phyloP scores from a whole-genome alignment of 768 basidiomycete species.

The Termitomyces sp. region DNA sequence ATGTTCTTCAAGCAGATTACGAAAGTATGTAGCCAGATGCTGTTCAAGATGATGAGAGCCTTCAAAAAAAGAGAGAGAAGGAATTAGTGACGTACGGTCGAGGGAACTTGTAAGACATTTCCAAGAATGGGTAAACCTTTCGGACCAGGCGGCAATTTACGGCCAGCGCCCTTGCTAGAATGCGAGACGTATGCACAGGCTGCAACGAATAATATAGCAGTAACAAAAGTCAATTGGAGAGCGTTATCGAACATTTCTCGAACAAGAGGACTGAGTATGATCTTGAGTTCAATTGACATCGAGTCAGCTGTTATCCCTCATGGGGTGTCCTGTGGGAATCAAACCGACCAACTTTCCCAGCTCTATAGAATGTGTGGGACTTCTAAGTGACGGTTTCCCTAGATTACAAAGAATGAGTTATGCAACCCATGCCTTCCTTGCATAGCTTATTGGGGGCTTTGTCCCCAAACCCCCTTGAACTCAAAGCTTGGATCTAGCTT shows the following conservation, averaged over 20 bases:
- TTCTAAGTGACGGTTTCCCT: too few relatives aligned
- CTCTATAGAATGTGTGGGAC: too few relatives aligned
- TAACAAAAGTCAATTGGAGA: neutral
- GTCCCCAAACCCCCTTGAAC: too few relatives aligned
- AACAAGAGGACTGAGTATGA: neutral
- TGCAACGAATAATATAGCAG: neutral
- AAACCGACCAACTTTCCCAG: too few relatives aligned
- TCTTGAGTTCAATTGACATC: too few relatives aligned
- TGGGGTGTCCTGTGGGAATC: too few relatives aligned
- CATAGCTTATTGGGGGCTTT: too few relatives aligned
- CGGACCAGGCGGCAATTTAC: neutral
- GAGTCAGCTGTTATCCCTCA: too few relatives aligned
- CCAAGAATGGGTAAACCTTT: constrained; percentile 2
- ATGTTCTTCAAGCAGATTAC: neutral
- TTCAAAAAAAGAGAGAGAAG: neutral
- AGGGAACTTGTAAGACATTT: constrained; percentile 5
- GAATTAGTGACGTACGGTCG: neutral
- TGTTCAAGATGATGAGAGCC: neutral
- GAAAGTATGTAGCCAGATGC: constrained; percentile 5
- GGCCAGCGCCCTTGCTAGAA: neutral
- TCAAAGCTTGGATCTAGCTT: too few relatives aligned
- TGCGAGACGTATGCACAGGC: neutral
- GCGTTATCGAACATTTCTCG: neutral
- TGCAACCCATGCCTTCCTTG: too few relatives aligned
- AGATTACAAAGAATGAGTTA: too few relatives aligned